A percentile compares a stretch with the other conserved stretches of the same genome.
Evolutionary conservation across 805 yeast species (phyloP).

Genomic region (Nakazawaea anatomiae): DNA sequence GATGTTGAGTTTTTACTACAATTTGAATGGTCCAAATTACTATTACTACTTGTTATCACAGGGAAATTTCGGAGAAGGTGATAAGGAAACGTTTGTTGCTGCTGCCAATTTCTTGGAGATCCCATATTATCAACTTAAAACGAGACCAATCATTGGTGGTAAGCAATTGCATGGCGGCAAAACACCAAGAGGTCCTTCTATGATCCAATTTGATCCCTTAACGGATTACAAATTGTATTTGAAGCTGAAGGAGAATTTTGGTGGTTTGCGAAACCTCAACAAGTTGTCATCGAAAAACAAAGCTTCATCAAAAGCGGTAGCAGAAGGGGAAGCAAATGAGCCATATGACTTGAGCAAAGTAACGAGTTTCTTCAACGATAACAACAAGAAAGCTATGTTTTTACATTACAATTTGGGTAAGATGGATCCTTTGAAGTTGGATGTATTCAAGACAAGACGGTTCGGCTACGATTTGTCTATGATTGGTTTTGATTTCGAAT

Average conservation of each 20-base stretch:
- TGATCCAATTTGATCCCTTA: constrained; percentile 51
- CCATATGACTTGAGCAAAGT: constrained; percentile 16
- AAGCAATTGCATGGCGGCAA: constrained; percentile 20
- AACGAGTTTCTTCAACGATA: constrained; percentile 20
- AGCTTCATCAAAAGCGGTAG: background rate
- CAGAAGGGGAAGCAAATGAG: background rate
- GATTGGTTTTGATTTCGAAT: constrained; percentile 9
- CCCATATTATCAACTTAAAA: constrained; percentile 42
- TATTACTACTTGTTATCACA: constrained; percentile 42
- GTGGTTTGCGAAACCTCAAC: background rate
- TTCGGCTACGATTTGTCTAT: constrained; percentile 7
- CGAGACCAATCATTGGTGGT: constrained; percentile 30
- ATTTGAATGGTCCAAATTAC: constrained; percentile 42
- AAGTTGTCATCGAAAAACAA: background rate
- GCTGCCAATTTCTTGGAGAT: constrained; percentile 39
- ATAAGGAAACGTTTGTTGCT: constrained; percentile 53
- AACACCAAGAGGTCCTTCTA: constrained; percentile 15
- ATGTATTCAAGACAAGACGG: constrained; percentile 1
- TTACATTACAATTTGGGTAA: constrained; percentile 52
- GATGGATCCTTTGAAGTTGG: constrained; percentile 35
- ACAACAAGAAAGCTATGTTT: constrained; percentile 23
- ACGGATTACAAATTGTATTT: constrained; percentile 27
- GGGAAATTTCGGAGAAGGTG: constrained; percentile 51
- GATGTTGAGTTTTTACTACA: constrained; percentile 45
- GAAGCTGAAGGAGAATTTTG: constrained; percentile 14